Evolutionary conservation across 495 filamentous ascomycete genomes (phyloP), one percentile per base, ranked within the genome.

Genomic region (Xylaria cubensis): DNA sequence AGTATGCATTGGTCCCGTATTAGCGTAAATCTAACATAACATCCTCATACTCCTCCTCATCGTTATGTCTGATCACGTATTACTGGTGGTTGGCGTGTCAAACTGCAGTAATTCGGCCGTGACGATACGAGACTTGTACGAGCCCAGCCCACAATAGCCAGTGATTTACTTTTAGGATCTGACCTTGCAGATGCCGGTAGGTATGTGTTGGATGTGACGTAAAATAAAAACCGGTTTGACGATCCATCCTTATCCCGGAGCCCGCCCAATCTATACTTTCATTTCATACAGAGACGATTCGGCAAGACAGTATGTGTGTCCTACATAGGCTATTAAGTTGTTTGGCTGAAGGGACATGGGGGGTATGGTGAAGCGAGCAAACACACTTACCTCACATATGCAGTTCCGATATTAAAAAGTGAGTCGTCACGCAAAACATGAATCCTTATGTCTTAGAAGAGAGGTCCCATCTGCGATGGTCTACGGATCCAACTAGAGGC

Each of bases 191-290:
- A 29, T 56, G 65, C 65, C 36, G 19, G 50, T 44, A 41, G 50
- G 29, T 13, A 32, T 26, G 21, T 36, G 65, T 67, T 41, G 50
- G 50, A 67, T 67, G 65, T 56, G 65, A 67, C 65, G 48, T 56
- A 39, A 55, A 67, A 29, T 63, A 67, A 65, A 55, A 67, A 55
- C 65, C 44, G 50, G 50, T 56, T 56, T 61, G 46, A 70, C 34
- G 58, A 63, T 39, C 39, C 68, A 53, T 46, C 46, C 53, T 58
- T 8, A 32, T 59, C 51, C 66, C 39, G 51, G 39, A 55, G 24
- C 41, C 65, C 21, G 34, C 50, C 48, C 50, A 67, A 67, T 67
- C 10, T 56, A 56, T 56, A 32, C 10, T 44, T 55, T 44, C 50
- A 69, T 48, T 59, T 58, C 55, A n/a, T 42, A 67, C n/a, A 24